A percentile compares a stretch with the other conserved stretches of the same genome.
Conservation (phyloP, 345 rosid genomes). For the Xanthoceras sorbifolium region DNA sequence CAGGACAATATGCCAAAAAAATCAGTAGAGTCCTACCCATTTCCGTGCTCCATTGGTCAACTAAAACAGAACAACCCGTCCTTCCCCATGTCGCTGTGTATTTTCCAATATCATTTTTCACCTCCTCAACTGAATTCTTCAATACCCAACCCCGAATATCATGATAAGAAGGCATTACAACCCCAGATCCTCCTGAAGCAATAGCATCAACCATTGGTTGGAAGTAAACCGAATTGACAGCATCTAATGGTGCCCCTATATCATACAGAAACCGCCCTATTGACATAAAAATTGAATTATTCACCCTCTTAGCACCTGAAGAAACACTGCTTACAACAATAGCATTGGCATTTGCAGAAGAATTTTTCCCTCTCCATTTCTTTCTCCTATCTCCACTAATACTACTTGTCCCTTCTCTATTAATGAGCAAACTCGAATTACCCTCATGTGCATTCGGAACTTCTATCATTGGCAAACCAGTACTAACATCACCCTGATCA, state of each 20-base stretch:
- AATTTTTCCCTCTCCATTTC: conserved; percentile 42
- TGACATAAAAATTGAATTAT: conserved; percentile 48
- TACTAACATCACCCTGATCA: conserved; percentile 37
- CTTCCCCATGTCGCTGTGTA: conserved; percentile 49
- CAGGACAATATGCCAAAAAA: conserved; percentile 63
- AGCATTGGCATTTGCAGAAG: conserved; percentile 31
- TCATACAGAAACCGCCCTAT: conserved; percentile 70
- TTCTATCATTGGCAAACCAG: conserved; percentile 29
- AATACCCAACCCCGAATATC: conserved; percentile 74
- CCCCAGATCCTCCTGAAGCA: conserved; percentile 53
- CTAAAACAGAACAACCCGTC: conserved; percentile 79
- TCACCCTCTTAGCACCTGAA: conserved; percentile 38
- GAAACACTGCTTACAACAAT: conserved; percentile 20
- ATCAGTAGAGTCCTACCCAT: conserved; percentile 51
- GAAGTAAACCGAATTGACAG: conserved; percentile 67
- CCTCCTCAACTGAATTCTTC: conserved; percentile 73
- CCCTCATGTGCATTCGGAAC: conserved; percentile 23
- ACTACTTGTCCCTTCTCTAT: conserved; percentile 38
- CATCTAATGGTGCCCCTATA: conserved; percentile 75
- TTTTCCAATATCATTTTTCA: conserved; percentile 52
- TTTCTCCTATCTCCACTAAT: conserved; percentile 47
- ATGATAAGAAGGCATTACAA: conserved; percentile 52
- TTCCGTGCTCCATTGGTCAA: conserved; percentile 58
- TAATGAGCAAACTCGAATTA: conserved; percentile 29
- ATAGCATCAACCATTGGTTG: conserved; percentile 67